Evolutionary conservation across 1,284 basidiomycete species (phyloP).

Genomic region (Puccinia horiana): DNA sequence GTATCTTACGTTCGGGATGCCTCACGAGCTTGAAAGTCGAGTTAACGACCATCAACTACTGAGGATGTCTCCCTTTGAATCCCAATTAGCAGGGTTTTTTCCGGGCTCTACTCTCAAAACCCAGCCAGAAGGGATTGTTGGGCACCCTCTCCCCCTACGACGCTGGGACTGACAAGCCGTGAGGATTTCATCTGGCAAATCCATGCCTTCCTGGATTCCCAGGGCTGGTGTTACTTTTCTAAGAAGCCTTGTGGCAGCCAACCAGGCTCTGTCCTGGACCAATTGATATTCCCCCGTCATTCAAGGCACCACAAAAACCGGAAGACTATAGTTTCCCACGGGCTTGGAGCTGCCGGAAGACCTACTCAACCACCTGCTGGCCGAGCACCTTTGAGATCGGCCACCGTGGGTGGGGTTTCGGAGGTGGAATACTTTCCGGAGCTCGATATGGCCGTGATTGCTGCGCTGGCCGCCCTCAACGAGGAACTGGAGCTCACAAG

Average conservation of each 20-base stretch:
- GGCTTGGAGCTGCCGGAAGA: neutral
- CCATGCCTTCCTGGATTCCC: neutral
- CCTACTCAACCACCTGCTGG: neutral
- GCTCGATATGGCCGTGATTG: neutral
- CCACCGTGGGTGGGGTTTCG: neutral
- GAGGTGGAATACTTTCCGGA: neutral
- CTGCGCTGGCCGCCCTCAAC: neutral
- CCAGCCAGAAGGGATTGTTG: neutral
- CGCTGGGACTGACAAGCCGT: neutral
- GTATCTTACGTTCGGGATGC: neutral
- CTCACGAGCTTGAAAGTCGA: neutral
- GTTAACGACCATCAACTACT: neutral
- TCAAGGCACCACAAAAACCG: neutral
- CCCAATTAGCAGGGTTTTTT: neutral
- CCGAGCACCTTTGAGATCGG: neutral
- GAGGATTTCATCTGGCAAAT: slow-evolving; percentile 8
- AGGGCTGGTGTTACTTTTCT: slow-evolving; percentile 18
- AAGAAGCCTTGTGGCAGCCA: slow-evolving; percentile 25
- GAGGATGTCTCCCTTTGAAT: neutral
- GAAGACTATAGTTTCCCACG: neutral
- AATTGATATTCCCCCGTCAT: neutral
- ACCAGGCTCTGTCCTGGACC: neutral
- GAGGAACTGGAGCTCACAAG: neutral
- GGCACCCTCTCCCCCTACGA: neutral
- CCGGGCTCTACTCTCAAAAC: neutral